Conservation (phyloP, 2,329 filamentous ascomycete species). For the Dichotomopilus funicola region DNA sequence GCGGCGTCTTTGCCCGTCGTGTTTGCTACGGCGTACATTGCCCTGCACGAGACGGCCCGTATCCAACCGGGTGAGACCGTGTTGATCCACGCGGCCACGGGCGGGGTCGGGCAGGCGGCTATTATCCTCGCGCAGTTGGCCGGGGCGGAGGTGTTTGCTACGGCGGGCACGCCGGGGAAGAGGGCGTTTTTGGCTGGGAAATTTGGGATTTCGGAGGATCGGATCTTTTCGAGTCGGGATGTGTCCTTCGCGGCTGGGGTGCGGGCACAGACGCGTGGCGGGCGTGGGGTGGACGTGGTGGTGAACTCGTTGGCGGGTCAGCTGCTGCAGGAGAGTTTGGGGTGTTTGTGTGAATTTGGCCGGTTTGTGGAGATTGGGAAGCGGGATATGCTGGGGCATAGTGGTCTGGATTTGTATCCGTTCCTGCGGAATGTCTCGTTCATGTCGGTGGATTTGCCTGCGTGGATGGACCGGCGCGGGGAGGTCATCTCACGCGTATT, state of each 20-base stretch:
- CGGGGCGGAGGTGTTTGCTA: constrained; percentile 10
- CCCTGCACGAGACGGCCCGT: constrained; percentile 25
- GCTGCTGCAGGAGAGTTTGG: neutral
- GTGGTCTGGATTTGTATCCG: neutral
- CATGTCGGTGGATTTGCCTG: neutral
- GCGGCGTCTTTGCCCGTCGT: neutral
- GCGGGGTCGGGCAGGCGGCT: constrained; percentile 24
- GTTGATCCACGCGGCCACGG: constrained; percentile 28
- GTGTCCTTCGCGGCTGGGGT: neutral
- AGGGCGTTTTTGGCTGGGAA: constrained; percentile 25
- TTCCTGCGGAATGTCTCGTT: neutral
- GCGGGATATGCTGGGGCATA: neutral
- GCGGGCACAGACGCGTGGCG: too few relatives aligned
- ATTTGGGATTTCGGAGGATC: constrained; percentile 26
- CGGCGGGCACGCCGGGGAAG: constrained; percentile 31
- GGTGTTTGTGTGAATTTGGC: neutral
- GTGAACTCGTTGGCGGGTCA: neutral
- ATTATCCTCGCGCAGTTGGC: constrained; percentile 8
- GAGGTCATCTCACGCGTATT: neutral
- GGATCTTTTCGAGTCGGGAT: constrained; percentile 8
- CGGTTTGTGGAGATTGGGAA: neutral
- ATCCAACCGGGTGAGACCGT: constrained; percentile 4
- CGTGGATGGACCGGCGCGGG: neutral
- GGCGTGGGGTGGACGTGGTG: neutral
- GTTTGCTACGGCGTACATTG: neutral